Base-by-base conservation (phyloP, 371 early-diverging fungal genomes). In the Mortierella sp. region DNA sequence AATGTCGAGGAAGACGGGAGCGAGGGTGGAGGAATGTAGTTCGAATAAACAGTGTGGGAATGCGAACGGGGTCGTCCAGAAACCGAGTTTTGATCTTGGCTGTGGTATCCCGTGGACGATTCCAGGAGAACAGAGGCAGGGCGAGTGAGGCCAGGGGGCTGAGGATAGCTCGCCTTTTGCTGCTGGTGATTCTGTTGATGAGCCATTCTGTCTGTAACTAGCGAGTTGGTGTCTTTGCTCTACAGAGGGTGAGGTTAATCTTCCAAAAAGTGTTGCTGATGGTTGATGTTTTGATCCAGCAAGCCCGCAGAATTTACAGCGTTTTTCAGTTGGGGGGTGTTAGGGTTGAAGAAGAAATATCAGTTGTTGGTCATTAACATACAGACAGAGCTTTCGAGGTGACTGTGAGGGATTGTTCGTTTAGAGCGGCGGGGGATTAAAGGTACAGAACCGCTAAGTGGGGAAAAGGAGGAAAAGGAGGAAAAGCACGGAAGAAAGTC, bases 11-110 rank as follows among this genome's bases (percentile, higher is more conserved):
- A 46, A 17, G 56, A 46, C 1, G 63, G 21, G 14, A 43, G 3
- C 0, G 63, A 39, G 2, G 64, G 56, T 15, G 71, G 60, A 32
- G 71, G 71, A 3, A 59, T 21, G 26, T 70, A 64, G 49, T 12
- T 64, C 21, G 71, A 59, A 15, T 71, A 64, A 37, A 50, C 50
- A 2, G 60, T 50, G 12, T 64, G 71, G 4, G 71, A 71, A 32
- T 71, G 71, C 3, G 71, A 71, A 37, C 71, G 64, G 46, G 71
- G 64, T 5, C 71, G 71, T 4, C 52, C 58, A 21, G 2, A 41
- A 3, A 0, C 41, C 12, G 19, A 31, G n/a, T 50, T 42, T 30
- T 46, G 24, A 14, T 44, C 31, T 17, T 60, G 57, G 0, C 30
- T 21, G 14, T 63, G 59, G n/a, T 34, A 27, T 1, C 39, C 47